These are phyloP conservation scores for Cubamyces lactineus DNA, from an alignment of 768 basidiomycete species.

Conservation along the genomic window DNA sequence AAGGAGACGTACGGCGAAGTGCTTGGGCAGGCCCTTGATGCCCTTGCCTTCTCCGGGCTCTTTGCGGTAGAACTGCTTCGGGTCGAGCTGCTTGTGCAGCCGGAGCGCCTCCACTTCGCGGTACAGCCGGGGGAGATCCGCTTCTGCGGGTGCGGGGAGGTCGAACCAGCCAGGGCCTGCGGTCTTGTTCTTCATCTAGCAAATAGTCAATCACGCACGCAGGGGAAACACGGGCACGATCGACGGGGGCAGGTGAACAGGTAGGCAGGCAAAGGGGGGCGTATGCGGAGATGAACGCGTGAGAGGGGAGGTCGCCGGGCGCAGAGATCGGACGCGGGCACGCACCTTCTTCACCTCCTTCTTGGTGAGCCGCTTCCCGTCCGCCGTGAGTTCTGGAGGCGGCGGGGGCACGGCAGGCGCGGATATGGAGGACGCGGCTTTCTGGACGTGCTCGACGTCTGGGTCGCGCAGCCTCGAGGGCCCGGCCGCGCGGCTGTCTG, in stretches of 20 bases:
- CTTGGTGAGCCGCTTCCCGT: conserved; percentile 71
- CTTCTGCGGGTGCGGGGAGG: conserved; percentile 79
- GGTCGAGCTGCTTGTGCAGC: conserved; percentile 85
- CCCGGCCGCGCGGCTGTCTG: conserved; percentile 43
- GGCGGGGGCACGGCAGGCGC: conserved; percentile 65
- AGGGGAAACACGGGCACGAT: background rate
- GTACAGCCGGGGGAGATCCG: conserved; percentile 76
- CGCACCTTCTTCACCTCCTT: conserved; percentile 72
- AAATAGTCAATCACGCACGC: background rate
- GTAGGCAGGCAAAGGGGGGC: background rate
- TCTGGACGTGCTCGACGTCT: conserved; percentile 56
- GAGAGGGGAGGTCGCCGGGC: conserved; percentile 3
- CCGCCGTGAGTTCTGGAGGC: conserved; percentile 59
- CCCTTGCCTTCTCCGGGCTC: conserved; percentile 86
- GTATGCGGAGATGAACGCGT: conserved; percentile 3
- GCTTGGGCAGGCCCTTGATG: conserved; percentile 82
- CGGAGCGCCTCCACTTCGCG: conserved; percentile 89
- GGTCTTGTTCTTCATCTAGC: conserved; percentile 68
- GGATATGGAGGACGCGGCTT: conserved; percentile 50
- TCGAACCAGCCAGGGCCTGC: conserved; percentile 88
- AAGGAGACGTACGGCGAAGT: conserved; percentile 75
- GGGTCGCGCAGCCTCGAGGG: conserved; percentile 61
- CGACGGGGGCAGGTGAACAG: background rate
- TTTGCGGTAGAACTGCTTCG: conserved; percentile 89
- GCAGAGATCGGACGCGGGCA: conserved; percentile 15